Percentiles rank a stretch among this genome's conserved stretches.
These are phyloP conservation scores for Orobanche coerulescens DNA, from an alignment of 257 asterid species.

Conservation along the genomic window DNA sequence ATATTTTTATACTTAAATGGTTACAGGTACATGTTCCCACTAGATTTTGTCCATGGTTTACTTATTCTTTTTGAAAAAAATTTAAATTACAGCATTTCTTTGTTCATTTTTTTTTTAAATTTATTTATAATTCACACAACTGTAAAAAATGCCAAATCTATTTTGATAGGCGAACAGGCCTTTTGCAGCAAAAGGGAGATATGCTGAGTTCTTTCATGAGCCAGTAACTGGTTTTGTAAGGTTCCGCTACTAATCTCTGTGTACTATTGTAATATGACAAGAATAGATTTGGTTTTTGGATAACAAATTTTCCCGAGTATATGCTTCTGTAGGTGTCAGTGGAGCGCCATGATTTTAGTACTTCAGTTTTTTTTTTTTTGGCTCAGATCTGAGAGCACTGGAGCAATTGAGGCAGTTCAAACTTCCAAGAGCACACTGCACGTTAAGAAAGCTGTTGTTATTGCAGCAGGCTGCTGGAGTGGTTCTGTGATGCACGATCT, in stretches of 20 bases:
- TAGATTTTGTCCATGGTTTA: too few species aligned
- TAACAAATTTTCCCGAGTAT: neutral
- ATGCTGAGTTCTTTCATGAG: constrained; percentile 82
- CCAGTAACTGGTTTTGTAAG: constrained; percentile 67
- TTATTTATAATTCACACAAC: too few species aligned
- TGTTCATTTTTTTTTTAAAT: too few species aligned
- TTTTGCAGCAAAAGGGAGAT: constrained; percentile 76
- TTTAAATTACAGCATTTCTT: too few species aligned
- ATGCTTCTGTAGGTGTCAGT: constrained; percentile 9
- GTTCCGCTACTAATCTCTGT: constrained; percentile 28
- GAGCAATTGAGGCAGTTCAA: constrained; percentile 70
- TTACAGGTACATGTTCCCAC: too few species aligned
- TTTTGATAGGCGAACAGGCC: constrained; percentile 59
- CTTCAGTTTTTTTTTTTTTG: constrained; percentile 9
- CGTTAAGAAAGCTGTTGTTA: constrained; percentile 63
- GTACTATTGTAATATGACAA: neutral
- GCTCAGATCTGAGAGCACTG: constrained; percentile 53
- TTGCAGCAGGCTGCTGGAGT: constrained; percentile 97
- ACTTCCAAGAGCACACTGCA: constrained; percentile 60
- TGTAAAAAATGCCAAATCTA: too few species aligned
- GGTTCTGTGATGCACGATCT: constrained; percentile 67
- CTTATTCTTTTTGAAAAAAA: too few species aligned
- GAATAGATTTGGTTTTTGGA: constrained; percentile 9
- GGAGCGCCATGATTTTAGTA: constrained; percentile 2
- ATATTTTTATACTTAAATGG: too few species aligned